Evolutionary conservation across 441 rosid genomes (phyloP).

Genomic region (Isatis lusitanica): DNA sequence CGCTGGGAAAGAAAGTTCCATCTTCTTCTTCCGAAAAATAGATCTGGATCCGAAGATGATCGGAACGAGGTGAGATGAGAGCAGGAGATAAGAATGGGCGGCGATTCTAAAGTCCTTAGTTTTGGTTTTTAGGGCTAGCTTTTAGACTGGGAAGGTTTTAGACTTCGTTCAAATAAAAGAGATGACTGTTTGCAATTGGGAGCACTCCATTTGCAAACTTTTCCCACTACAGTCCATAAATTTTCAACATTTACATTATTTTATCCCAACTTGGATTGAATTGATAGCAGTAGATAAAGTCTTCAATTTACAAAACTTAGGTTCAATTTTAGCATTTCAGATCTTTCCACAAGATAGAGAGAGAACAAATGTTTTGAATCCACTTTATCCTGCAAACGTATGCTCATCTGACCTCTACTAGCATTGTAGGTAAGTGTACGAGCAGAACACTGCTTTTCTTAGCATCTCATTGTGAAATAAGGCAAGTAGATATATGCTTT

Average conservation of each 20-base stretch:
- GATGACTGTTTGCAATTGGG: no score
- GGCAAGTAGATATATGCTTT: neutral
- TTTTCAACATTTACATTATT: neutral
- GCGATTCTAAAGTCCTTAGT: neutral
- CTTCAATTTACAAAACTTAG: neutral
- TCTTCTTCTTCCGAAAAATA: neutral
- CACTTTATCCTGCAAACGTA: neutral
- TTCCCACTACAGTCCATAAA: neutral
- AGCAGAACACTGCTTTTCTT: neutral
- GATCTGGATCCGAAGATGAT: neutral
- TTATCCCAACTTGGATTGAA: neutral
- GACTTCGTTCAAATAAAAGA: no score
- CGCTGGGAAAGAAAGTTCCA: slow-evolving; percentile 51
- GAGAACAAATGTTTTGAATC: neutral
- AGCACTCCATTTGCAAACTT: neutral
- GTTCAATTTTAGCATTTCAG: neutral
- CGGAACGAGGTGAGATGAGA: neutral
- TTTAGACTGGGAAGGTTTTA: neutral
- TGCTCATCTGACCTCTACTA: neutral
- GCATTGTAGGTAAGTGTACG: neutral
- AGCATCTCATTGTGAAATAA: neutral
- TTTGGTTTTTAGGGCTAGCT: neutral
- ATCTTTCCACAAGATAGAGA: neutral
- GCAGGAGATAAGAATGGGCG: neutral
- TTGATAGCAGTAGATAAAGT: neutral